Evolutionary conservation across 495 filamentous ascomycete species (phyloP).

Genomic region (Opeltia flavorubescens): DNA sequence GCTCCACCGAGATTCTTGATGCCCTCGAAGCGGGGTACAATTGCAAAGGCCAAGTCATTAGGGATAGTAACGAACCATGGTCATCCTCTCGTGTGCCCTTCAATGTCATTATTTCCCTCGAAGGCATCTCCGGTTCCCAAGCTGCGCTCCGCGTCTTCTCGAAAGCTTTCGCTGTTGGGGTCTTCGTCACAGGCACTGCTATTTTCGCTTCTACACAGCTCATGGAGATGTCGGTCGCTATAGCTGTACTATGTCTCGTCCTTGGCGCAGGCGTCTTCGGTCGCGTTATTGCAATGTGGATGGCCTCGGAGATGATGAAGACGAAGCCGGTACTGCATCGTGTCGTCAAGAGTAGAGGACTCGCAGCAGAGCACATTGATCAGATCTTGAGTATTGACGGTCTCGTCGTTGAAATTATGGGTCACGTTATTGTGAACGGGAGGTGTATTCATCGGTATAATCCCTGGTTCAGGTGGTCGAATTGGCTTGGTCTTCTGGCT

Average conservation of each 20-base stretch:
- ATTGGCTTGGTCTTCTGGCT: conserved; percentile 11
- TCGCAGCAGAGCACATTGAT: background rate
- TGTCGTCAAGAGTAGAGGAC: background rate
- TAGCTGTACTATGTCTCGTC: conserved; percentile 8
- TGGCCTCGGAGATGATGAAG: conserved; percentile 5
- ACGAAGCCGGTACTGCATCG: conserved; percentile 7
- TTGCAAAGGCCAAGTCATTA: conserved; percentile 3
- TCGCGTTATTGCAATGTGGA: conserved; percentile 4
- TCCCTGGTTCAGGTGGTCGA: conserved; percentile 3
- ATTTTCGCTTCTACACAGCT: conserved; percentile 12
- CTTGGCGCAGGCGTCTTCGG: conserved; percentile 4
- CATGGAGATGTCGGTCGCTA: conserved; percentile 7
- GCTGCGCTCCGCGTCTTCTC: conserved; percentile 8
- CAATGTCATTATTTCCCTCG: conserved; percentile 12
- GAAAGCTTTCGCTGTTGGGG: conserved; percentile 2
- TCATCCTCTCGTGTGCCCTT: conserved; percentile 7
- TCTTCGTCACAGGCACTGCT: conserved; percentile 13
- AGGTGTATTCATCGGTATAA: background rate
- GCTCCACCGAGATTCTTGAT: conserved; percentile 7
- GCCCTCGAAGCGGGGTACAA: conserved; percentile 8
- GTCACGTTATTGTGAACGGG: conserved; percentile 13
- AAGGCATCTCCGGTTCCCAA: conserved; percentile 7
- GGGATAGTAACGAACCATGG: background rate
- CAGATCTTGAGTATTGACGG: background rate
- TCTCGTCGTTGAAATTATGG: conserved; percentile 8